Conservation (phyloP, 2,329 filamentous ascomycete species). For the Aureobasidium lini region DNA sequence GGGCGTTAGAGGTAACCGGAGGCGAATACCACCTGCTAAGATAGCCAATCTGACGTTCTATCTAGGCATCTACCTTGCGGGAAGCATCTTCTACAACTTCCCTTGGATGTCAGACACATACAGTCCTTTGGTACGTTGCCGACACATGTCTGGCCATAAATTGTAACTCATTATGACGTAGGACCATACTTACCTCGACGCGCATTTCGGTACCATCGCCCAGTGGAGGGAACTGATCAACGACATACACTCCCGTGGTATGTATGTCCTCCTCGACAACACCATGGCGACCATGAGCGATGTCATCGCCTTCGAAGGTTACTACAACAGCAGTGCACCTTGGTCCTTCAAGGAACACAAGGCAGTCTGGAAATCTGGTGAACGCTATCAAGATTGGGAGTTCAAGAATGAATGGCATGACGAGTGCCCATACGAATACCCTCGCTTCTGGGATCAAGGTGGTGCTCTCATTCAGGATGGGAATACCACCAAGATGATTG, state of each 20-base stretch:
- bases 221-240: constrained; percentile 51
- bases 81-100: constrained; percentile 56
- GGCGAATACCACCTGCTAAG: too few species aligned
- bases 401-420: constrained; percentile 47
- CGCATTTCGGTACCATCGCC: constrained; percentile 53
- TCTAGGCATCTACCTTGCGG: constrained; percentile 49
- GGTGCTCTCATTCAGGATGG: constrained; percentile 46
- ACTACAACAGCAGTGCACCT: constrained; percentile 51
- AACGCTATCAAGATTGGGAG: constrained; percentile 52
- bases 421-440: constrained; percentile 47
- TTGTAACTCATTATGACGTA: constrained; percentile 42
- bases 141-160: constrained; percentile 38
- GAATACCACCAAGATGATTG: constrained; percentile 24
- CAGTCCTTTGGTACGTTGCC: constrained; percentile 45
- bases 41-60: too few species aligned
- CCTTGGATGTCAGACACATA: constrained; percentile 59
- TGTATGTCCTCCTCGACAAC: constrained; percentile 61
- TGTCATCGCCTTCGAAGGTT: constrained; percentile 55
- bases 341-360: constrained; percentile 51
- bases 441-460: constrained; percentile 54
- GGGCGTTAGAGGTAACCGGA: constrained; percentile 40
- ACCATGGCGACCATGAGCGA: constrained; percentile 58
- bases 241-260: constrained; percentile 54
- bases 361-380: constrained; percentile 48
- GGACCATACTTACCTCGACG: constrained; percentile 56